Base-by-base conservation (phyloP, 805 yeast species). In the Starmerella tilneyi region DNA sequence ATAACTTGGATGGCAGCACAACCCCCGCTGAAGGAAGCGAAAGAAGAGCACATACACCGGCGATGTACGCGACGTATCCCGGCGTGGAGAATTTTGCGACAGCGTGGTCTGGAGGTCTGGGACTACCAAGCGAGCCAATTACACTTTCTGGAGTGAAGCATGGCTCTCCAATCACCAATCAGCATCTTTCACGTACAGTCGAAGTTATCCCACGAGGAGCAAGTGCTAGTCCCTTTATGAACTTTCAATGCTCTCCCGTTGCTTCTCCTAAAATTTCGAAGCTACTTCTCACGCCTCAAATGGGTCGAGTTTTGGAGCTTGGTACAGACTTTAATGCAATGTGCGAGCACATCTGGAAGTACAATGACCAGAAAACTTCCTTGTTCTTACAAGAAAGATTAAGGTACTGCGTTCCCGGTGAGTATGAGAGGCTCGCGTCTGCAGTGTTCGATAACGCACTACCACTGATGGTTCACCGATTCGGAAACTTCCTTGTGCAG, bases 401-500 rank as follows among this genome's bases (percentile, higher is more conserved):
- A 27, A 60, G 59, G 41, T 47, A 51, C 4, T 57, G 65, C 12
- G 46, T 55, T 19, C 49, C 54, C 2, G 61, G 49, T 15, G 66
- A 65, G 41, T 59, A 53, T 32, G 56, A 55, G 17, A 44, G 48
- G 11, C 60, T 67, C 13, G 53, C 62, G 16, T 55, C 49, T 12
- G 59, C 60, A 3, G 61, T 67, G 15, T 46, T 54, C 15, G 56
- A 50, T 4, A 57, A 59, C 16, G 54, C 59, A 5, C 54, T 54
- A 35, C 49, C 44, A n/a, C 58, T 67, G 13, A 66, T 67, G 67
- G 46, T 57, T 22, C 67, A 68, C 52, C 51, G 67, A 17, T 68
- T 67, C 46, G 71, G 71, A 4, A 67, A 67, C 52, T 67, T 67
- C 41, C 56, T 67, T 9, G 62, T 67, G 6, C 71, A 68, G 49